Evolutionary conservation across 1,284 basidiomycete genomes (phyloP).

Genomic region (Apiotrichum laibachii): DNA sequence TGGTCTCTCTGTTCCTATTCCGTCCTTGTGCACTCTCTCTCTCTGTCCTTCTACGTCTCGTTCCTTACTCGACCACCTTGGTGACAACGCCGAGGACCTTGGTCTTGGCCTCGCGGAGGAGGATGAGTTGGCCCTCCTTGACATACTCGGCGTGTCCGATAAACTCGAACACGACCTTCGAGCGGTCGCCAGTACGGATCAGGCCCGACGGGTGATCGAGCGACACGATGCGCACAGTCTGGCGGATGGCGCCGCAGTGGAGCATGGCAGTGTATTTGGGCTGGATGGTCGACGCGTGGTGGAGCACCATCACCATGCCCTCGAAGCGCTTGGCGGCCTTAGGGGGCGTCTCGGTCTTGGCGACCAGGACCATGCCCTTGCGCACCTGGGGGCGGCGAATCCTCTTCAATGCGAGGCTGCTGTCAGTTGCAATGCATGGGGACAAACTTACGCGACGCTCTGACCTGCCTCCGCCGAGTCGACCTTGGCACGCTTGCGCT

Average conservation of each 20-base stretch:
- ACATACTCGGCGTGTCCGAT: constrained; percentile 85
- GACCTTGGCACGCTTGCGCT: constrained; percentile 86
- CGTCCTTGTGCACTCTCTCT: not conserved
- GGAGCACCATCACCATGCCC: constrained; percentile 51
- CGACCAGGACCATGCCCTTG: constrained; percentile 91
- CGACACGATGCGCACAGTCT: constrained; percentile 83
- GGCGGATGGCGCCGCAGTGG: constrained; percentile 52
- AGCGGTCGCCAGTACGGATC: constrained; percentile 83
- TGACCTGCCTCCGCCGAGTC: constrained; percentile 87
- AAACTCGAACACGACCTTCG: constrained; percentile 78
- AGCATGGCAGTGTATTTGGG: constrained; percentile 73
- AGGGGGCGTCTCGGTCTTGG: constrained; percentile 72
- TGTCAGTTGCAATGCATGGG: not conserved
- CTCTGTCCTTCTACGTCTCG: not conserved
- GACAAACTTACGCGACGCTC: constrained; percentile 64
- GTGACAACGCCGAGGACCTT: constrained; percentile 62
- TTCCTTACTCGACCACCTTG: constrained; percentile 29
- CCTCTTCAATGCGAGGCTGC: constrained; percentile 78
- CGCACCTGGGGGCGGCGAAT: constrained; percentile 77
- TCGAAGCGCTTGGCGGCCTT: constrained; percentile 52
- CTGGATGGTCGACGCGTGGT: constrained; percentile 88
- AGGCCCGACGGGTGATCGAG: constrained; percentile 85
- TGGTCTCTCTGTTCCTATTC: not conserved
- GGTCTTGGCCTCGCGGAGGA: constrained; percentile 89
- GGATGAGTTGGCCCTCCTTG: constrained; percentile 84